Conservation (phyloP, 345 rosid species). For the Salix suchowensis region DNA sequence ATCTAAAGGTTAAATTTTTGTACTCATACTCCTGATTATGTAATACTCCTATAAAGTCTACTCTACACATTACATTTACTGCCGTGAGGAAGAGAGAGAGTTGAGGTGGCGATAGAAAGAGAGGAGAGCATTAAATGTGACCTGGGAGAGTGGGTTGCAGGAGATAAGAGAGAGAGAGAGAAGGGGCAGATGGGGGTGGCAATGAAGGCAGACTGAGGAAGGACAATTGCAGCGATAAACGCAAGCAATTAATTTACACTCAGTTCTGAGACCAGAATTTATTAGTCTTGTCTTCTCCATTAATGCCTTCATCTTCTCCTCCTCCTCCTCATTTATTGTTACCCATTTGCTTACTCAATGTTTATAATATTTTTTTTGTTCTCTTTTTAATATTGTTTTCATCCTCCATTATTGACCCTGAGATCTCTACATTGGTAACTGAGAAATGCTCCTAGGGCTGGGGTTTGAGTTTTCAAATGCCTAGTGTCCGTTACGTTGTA, state of each 20-base stretch:
- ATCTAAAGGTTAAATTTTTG: conserved; percentile 1
- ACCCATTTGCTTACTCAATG: not conserved
- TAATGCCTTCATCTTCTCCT: conserved; percentile 39
- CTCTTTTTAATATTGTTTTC: too few species aligned
- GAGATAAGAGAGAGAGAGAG: conserved; percentile 19
- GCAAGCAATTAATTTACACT: conserved; percentile 41
- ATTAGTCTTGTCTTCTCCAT: conserved; percentile 54
- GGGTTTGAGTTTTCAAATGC: not conserved
- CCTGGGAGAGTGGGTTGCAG: conserved; percentile 40
- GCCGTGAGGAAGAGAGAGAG: conserved; percentile 17
- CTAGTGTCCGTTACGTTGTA: not conserved
- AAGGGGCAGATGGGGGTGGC: conserved; percentile 24
- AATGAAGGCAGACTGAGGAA: conserved; percentile 30
- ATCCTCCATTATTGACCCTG: not conserved
- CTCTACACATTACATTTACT: not conserved
- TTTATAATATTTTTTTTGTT: not conserved
- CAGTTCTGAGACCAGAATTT: conserved; percentile 28
- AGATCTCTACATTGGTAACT: not conserved
- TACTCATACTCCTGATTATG: not conserved
- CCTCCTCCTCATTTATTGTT: conserved; percentile 26
- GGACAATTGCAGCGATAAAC: conserved; percentile 45
- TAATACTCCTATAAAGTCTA: not conserved
- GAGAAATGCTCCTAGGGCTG: not conserved
- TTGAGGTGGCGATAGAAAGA: not conserved
- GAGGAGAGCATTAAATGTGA: conserved; percentile 41